Evolutionary conservation across 495 filamentous ascomycete genomes (phyloP), one percentile per base, ranked within the genome.

Genomic region (Melanomma pulvis-pyrius): DNA sequence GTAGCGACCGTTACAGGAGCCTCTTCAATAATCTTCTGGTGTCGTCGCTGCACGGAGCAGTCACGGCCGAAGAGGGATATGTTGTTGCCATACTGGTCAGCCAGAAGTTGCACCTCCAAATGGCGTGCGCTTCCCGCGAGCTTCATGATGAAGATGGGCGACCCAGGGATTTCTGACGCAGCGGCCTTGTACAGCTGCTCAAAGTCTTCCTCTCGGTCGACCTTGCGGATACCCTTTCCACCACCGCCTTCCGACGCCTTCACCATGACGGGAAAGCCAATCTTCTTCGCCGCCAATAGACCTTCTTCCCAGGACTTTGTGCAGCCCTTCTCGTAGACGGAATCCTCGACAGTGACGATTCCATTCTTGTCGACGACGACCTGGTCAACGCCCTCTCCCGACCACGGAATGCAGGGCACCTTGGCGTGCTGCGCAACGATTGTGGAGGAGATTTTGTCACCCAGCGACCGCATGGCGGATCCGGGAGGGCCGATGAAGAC

Each of bases 61-160:
- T 99, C 94, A 88, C 94, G 87, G 69, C 94, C 94, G 71, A 98
- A 98, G 24, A 99, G 85, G 3, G 94, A 99, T 73, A 99, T 97
- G 78, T 98, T 98, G 84, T 99, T 97, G 62, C 96, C 96, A 77
- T 99, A 99, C 84, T 99, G 90, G 81, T 99, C 94, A 56, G 94
- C 94, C 39, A 99, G 82, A 71, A 99, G 80, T 79, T 99, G 94
- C 46, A 99, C 94, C 78, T 99, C 94, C 81, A 99, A 82, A 84
- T 99, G 94, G 53, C 94, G 82, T 47, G 94, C 94, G 76, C 93
- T 96, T 55, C 96, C 94, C 25, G 94, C 94, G 65, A 99, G 84
- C 84, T 99, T 97, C 94, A 99, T 99, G 79, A 99, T 92, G 82
- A 99, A 99, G 74, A 99, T 99, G 29, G 94, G 94, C 26, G 96